Conservation (phyloP, 768 basidiomycete species). For the Pseudohyphozyma bogoriensis region DNA sequence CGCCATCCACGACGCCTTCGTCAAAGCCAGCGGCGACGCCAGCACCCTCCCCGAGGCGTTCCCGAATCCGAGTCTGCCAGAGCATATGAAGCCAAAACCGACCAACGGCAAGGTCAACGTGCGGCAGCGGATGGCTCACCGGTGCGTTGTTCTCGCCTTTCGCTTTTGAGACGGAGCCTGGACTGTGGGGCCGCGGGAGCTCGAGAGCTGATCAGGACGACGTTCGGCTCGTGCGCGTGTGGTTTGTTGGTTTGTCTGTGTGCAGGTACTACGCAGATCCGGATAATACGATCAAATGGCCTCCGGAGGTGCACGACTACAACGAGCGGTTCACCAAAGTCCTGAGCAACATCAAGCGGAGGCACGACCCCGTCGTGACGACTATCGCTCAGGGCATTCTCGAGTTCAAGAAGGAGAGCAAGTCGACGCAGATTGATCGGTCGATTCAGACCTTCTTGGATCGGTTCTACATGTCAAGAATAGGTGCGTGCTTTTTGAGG, state of each 20-base stretch:
- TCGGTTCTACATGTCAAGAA: conserved; percentile 90
- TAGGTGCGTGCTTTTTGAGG: conserved; percentile 43
- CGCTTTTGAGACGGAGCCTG: too few species aligned
- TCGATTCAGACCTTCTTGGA: conserved; percentile 95
- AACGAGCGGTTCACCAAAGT: conserved; percentile 81
- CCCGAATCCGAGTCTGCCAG: conserved; percentile 66
- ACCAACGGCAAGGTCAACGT: conserved; percentile 41
- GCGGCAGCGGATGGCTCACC: conserved; percentile 66
- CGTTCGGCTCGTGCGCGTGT: too few species aligned
- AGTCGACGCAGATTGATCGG: conserved; percentile 52
- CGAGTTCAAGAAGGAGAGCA: conserved; percentile 76
- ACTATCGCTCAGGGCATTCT: conserved; percentile 89
- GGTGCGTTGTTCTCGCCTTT: conserved; percentile 45
- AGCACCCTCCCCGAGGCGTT: conserved; percentile 56
- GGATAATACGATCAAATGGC: conserved; percentile 60
- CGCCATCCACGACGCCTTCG: conserved; percentile 54
- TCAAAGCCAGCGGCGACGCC: conserved; percentile 47
- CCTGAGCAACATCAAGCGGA: conserved; percentile 76
- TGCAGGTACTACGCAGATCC: conserved; percentile 73
- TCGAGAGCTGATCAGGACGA: too few species aligned
- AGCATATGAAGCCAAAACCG: conserved; percentile 31
- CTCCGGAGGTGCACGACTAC: conserved; percentile 87
- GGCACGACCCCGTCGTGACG: conserved; percentile 96
- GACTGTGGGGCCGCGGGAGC: background rate
- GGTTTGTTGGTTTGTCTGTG: too few species aligned